Evolutionary conservation across 2,329 filamentous ascomycete genomes (phyloP).

Genomic region (Didymella pinodella): DNA sequence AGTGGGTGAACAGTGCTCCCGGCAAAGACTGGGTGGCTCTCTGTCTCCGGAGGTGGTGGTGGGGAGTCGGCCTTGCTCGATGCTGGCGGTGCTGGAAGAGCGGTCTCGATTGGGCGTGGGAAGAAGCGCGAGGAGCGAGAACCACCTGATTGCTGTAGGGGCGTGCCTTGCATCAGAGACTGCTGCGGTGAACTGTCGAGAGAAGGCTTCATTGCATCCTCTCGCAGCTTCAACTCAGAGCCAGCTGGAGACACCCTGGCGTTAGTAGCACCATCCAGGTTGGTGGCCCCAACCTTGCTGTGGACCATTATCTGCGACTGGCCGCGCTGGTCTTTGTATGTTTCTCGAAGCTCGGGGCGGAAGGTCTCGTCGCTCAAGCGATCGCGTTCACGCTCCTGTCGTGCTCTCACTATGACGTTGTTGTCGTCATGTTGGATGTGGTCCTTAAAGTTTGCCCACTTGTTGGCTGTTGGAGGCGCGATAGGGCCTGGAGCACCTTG

Average conservation of each 20-base stretch:
- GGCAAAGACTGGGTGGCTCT: constrained; percentile 75
- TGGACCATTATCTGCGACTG: constrained; percentile 44
- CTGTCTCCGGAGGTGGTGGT: constrained; percentile 72
- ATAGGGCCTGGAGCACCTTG: constrained; percentile 38
- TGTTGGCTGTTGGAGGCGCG: constrained; percentile 39
- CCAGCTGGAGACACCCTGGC: constrained; percentile 19
- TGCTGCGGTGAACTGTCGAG: constrained; percentile 38
- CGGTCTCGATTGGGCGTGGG: constrained; percentile 39
- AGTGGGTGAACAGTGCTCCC: constrained; percentile 71
- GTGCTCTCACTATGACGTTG: constrained; percentile 33
- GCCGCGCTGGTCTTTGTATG: constrained; percentile 42
- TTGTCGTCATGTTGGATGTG: constrained; percentile 44
- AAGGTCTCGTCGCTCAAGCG: constrained; percentile 39
- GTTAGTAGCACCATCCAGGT: constrained; percentile 24
- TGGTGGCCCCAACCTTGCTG: constrained; percentile 31
- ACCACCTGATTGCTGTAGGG: constrained; percentile 37
- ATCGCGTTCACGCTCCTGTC: constrained; percentile 34
- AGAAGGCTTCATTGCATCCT: constrained; percentile 35
- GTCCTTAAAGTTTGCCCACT: constrained; percentile 45
- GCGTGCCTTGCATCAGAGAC: constrained; percentile 29
- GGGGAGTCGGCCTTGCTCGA: constrained; percentile 43
- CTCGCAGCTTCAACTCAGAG: constrained; percentile 37
- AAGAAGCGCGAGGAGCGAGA: constrained; percentile 51
- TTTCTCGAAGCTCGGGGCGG: constrained; percentile 46
- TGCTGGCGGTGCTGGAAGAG: constrained; percentile 29